These are phyloP conservation scores for Tetrahymena malaccensis DNA, from an alignment of 73 alveolate genomes.

Conservation along the genomic window DNA sequence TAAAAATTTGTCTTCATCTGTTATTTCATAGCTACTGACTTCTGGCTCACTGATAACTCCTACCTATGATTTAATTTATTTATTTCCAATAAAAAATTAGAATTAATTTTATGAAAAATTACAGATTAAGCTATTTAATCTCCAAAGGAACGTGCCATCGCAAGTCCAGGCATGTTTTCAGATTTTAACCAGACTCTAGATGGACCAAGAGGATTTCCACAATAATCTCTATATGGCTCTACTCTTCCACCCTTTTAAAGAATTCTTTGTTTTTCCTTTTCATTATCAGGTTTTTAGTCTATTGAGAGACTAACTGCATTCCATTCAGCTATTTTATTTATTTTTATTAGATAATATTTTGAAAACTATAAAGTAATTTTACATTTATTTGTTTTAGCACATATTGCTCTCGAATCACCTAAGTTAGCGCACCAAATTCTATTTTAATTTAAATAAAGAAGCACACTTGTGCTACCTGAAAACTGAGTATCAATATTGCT, in stretches of 20 bases:
- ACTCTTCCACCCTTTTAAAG: conserved; percentile 78
- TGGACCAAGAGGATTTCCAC: conserved; percentile 80
- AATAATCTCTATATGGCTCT: conserved; percentile 45
- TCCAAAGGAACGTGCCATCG: conserved; percentile 69
- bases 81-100: too few species aligned
- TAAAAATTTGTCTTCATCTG: conserved; percentile 74
- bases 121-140: conserved; percentile 56
- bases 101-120: not conserved
- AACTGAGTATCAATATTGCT: conserved; percentile 55
- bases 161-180: conserved; percentile 82
- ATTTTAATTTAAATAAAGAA: conserved; percentile 42
- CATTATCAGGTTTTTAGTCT: conserved; percentile 88
- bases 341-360: too few species aligned
- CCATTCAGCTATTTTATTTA: conserved; percentile 40
- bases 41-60: conserved; percentile 53
- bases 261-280: conserved; percentile 77
- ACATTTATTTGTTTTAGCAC: not conserved
- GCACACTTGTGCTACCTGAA: conserved; percentile 64
- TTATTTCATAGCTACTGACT: conserved; percentile 44
- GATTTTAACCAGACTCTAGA: conserved; percentile 85
- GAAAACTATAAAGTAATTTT: too few species aligned
- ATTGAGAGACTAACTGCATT: conserved; percentile 49
- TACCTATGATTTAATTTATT: not conserved
- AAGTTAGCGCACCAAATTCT: conserved; percentile 61
- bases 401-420: conserved; percentile 76